Percentiles rank a stretch among this genome's conserved stretches.
These are phyloP conservation scores for Collybiopsis luxurians DNA, from an alignment of 768 basidiomycete genomes.

Conservation along the genomic window DNA sequence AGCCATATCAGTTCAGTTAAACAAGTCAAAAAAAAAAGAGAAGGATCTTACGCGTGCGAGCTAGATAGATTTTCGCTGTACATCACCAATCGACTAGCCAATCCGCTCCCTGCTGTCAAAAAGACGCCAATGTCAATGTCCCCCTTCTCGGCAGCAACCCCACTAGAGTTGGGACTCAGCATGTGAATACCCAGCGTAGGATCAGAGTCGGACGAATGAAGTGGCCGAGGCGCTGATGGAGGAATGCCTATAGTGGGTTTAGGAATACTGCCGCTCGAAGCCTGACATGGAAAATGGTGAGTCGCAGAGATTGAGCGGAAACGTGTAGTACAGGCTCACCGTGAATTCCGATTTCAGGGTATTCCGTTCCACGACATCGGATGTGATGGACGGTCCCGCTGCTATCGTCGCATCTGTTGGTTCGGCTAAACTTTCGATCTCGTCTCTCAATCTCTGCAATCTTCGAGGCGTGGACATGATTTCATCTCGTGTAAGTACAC, in stretches of 20 bases:
- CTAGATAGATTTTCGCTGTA: slow-evolving; percentile 45
- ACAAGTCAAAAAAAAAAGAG: slow-evolving; percentile 5
- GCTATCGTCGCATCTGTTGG: background rate
- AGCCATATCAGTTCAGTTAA: background rate
- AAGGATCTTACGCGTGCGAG: slow-evolving; percentile 42
- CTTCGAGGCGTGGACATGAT: background rate
- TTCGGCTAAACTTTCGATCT: background rate
- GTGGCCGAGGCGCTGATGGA: background rate
- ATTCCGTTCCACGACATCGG: background rate
- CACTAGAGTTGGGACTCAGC: background rate
- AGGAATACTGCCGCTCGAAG: background rate
- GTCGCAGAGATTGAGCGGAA: background rate
- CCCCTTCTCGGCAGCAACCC: background rate
- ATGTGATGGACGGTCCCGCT: background rate
- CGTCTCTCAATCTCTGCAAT: slow-evolving; percentile 16
- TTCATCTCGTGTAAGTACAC: background rate
- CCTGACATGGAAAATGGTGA: background rate
- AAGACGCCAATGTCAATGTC: slow-evolving; percentile 27
- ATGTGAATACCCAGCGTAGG: background rate
- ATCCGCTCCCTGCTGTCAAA: slow-evolving; percentile 25
- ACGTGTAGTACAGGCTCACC: background rate
- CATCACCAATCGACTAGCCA: slow-evolving; percentile 47
- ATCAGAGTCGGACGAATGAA: background rate
- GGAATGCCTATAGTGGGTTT: background rate
- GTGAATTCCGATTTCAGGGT: background rate